Evolutionary conservation across 768 basidiomycete species (phyloP), one percentile per base, ranked within the genome.

Genomic region (Pholiota microspora): DNA sequence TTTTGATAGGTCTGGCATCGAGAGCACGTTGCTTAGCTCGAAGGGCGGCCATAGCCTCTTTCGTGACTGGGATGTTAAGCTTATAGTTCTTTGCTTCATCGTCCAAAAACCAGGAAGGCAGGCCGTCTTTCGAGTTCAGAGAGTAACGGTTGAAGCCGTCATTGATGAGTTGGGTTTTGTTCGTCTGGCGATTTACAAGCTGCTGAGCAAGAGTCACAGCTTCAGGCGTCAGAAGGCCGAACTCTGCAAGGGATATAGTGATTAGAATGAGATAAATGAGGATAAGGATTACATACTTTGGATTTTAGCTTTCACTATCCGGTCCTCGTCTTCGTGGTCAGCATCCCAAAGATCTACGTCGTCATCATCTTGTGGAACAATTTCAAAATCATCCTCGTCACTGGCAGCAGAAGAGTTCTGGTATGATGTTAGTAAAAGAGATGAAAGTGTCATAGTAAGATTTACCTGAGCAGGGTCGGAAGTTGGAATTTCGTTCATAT

Each of bases 1-100:
- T 99, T 76, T 97, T 98, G 74, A 99, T 98, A 15, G 97, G 97
- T 23, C 97, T 85, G 0, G 96, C 94, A 67, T 99, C 94, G 46
- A 99, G 77, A 12, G 94, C 92, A 10, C 96, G 88, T 71, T 95
- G 91, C 70, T 91, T 93, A 18, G 89, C 91, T 27, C 90, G 85
- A 27, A 99, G 77, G 8, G 84, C 86, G 46, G 80, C 79, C 53
- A 98, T 77, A 8, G 97, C 97, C 68, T 98, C 97, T 69, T 96
- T 98, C 0, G 95, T 98, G 52, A 98, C 79, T n/a, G 97, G 97
- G 44, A 98, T 77, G 68, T 98, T 98, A 49, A 91, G 73, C 68
- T 93, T 95, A 80, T 96, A 97, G 67, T 89, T 80, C 63, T 94
- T 94, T 12, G 85, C 72, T 71, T 99, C 97, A 61, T 99, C 97